phyloP scores from a whole-genome alignment of 495 filamentous ascomycete species.

The Recurvomyces mirabilis region DNA sequence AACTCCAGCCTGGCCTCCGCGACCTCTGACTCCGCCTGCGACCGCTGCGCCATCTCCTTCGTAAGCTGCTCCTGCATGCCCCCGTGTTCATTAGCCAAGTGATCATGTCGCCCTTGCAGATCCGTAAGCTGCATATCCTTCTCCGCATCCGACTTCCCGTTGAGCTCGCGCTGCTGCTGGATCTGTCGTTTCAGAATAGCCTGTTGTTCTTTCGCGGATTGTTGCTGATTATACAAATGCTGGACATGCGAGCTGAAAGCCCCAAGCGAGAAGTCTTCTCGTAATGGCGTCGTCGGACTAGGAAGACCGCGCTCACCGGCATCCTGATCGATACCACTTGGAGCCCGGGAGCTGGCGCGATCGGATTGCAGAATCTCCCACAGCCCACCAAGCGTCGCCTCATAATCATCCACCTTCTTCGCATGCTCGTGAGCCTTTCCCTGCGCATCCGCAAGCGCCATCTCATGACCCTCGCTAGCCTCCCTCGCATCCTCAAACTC shows the following conservation, averaged over 20 bases:
- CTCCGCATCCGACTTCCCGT: conserved; percentile 51
- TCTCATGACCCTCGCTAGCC: neutral
- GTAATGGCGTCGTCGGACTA: conserved; percentile 14
- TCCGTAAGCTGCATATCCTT: conserved; percentile 43
- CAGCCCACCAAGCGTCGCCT: conserved; percentile 45
- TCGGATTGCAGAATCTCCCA: conserved; percentile 52
- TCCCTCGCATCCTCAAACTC: conserved; percentile 9
- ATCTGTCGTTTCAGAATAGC: conserved; percentile 74
- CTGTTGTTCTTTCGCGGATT: conserved; percentile 68
- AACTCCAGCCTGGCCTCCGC: conserved; percentile 15
- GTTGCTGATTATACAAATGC: conserved; percentile 53
- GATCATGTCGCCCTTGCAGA: conserved; percentile 31
- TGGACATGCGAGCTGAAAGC: conserved; percentile 68
- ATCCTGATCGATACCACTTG: neutral
- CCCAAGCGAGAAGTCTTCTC: conserved; percentile 52
- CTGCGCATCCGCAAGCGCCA: conserved; percentile 5
- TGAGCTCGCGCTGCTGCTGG: conserved; percentile 83
- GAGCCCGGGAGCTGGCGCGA: neutral
- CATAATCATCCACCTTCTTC: conserved; percentile 19
- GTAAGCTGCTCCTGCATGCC: conserved; percentile 24
- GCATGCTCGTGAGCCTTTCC: neutral
- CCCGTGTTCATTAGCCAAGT: conserved; percentile 24
- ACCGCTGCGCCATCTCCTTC: conserved; percentile 30
- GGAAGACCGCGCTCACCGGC: conserved; percentile 22
- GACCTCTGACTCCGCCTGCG: conserved; percentile 24